Percentiles rank a stretch among this genome's conserved stretches.
These are phyloP conservation scores for Apiospora kogelbergensis DNA, from an alignment of 2,329 filamentous ascomycete genomes.

Conservation along the genomic window DNA sequence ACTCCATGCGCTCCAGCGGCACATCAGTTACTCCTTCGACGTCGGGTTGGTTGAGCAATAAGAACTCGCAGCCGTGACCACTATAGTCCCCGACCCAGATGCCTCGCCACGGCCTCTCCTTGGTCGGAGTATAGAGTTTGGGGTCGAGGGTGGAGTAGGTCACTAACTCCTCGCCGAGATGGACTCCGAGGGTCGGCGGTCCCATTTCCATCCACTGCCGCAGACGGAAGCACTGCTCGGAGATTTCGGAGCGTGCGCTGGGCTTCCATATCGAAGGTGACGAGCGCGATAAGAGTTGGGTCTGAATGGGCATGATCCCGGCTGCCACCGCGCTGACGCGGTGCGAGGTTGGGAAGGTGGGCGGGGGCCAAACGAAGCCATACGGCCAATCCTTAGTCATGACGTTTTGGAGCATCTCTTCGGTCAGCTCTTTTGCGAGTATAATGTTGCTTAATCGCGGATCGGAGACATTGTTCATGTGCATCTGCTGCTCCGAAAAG, in stretches of 20 bases:
- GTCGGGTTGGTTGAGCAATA: conserved; percentile 77
- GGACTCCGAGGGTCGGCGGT: conserved; percentile 42
- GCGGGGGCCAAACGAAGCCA: conserved; percentile 73
- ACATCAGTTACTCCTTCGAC: conserved; percentile 47
- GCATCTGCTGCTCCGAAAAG: conserved; percentile 54
- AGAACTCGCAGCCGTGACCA: conserved; percentile 84
- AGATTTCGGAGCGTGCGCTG: conserved; percentile 58
- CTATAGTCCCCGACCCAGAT: conserved; percentile 94
- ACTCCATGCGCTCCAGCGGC: conserved; percentile 37
- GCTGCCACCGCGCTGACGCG: conserved; percentile 43
- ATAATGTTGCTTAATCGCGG: conserved; percentile 67
- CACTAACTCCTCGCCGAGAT: conserved; percentile 54
- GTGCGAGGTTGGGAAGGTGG: conserved; percentile 62
- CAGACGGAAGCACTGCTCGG: conserved; percentile 70
- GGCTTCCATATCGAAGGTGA: conserved; percentile 26
- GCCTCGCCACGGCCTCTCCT: conserved; percentile 78
- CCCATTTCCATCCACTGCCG: conserved; percentile 74
- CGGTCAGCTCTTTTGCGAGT: conserved; percentile 54
- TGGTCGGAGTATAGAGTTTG: conserved; percentile 75
- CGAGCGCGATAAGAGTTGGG: conserved; percentile 20
- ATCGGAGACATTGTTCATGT: conserved; percentile 43
- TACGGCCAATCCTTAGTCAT: conserved; percentile 40
- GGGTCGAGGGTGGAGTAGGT: conserved; percentile 73
- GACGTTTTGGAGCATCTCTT: conserved; percentile 34
- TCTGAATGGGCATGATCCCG: conserved; percentile 21